phyloP scores from a whole-genome alignment of 2,329 filamentous ascomycete genomes.

The Ascochyta rabiei region DNA sequence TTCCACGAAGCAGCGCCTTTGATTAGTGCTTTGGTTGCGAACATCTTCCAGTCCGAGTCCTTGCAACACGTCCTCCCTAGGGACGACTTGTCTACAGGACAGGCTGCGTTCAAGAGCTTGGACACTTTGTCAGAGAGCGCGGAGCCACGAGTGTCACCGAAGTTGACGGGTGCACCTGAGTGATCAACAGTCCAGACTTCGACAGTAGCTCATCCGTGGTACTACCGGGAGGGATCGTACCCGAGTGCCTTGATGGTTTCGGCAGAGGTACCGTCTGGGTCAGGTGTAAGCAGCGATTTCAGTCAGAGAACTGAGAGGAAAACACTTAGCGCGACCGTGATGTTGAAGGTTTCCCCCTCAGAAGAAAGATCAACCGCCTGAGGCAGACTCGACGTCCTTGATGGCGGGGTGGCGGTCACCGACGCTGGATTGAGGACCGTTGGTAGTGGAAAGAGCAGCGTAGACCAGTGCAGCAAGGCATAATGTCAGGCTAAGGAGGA shows the following conservation, averaged over 20 bases:
- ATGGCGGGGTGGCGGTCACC: no score
- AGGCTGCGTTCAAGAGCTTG: neutral
- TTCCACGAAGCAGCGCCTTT: neutral
- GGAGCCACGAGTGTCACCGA: neutral
- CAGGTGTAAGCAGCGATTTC: neutral
- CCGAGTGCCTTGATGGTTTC: neutral
- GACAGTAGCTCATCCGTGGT: neutral
- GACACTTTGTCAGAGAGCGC: neutral
- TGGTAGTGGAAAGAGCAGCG: neutral
- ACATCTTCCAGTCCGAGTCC: neutral
- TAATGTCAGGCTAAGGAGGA: neutral
- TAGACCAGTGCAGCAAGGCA: neutral
- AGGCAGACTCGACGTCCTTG: neutral
- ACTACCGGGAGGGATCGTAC: neutral
- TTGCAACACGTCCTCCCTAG: neutral
- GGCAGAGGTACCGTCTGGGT: neutral
- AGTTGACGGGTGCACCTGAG: neutral
- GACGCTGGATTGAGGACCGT: no score
- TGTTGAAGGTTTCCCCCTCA: neutral
- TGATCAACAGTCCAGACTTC: conserved; percentile 2
- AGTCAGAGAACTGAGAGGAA: neutral
- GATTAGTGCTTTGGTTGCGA: neutral
- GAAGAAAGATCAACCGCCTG: neutral
- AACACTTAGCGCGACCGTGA: neutral
- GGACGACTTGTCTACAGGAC: neutral